phyloP scores from a whole-genome alignment of 2,329 filamentous ascomycete genomes.

The Didymella pomorum region DNA sequence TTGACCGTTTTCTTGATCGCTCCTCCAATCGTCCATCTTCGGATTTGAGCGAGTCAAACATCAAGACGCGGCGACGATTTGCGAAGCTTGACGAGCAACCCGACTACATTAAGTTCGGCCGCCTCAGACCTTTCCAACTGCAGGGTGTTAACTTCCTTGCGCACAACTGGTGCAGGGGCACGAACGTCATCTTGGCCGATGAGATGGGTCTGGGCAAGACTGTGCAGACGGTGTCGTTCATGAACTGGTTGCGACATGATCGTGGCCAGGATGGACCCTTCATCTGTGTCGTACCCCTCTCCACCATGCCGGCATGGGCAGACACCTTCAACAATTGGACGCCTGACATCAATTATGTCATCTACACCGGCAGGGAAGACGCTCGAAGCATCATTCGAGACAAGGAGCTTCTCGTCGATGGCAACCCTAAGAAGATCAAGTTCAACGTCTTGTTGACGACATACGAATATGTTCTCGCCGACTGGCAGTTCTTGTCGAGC shows the following conservation, averaged over 20 bases:
- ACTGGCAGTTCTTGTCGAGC: slow-evolving; percentile 81
- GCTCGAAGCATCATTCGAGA: slow-evolving; percentile 88
- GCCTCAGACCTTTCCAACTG: slow-evolving; percentile 91
- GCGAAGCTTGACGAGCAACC: slow-evolving; percentile 78
- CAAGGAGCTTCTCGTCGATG: slow-evolving; percentile 85
- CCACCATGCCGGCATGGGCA: slow-evolving; percentile 97
- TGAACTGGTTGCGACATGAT: slow-evolving; percentile 94
- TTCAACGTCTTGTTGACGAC: slow-evolving; percentile 98
- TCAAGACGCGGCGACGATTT: slow-evolving; percentile 67
- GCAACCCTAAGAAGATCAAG: slow-evolving; percentile 86
- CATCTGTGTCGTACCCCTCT: slow-evolving; percentile 94
- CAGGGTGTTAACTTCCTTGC: slow-evolving; percentile 94
- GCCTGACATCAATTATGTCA: slow-evolving; percentile 94
- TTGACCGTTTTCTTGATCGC: slow-evolving; percentile 89
- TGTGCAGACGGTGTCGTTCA: slow-evolving; percentile 94
- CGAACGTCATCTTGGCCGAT: slow-evolving; percentile 96
- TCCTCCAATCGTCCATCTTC: slow-evolving; percentile 82
- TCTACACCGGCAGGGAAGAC: slow-evolving; percentile 90
- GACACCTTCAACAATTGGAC: slow-evolving; percentile 98
- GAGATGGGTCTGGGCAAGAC: slow-evolving; percentile 99
- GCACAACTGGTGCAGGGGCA: slow-evolving; percentile 92
- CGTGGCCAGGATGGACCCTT: slow-evolving; percentile 92
- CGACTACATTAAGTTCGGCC: slow-evolving; percentile 81
- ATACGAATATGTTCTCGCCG: slow-evolving; percentile 92
- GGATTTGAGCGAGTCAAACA: slow-evolving; percentile 77